Conservation (phyloP, 257 asterid genomes). For the Paraleonurus japonicus region DNA sequence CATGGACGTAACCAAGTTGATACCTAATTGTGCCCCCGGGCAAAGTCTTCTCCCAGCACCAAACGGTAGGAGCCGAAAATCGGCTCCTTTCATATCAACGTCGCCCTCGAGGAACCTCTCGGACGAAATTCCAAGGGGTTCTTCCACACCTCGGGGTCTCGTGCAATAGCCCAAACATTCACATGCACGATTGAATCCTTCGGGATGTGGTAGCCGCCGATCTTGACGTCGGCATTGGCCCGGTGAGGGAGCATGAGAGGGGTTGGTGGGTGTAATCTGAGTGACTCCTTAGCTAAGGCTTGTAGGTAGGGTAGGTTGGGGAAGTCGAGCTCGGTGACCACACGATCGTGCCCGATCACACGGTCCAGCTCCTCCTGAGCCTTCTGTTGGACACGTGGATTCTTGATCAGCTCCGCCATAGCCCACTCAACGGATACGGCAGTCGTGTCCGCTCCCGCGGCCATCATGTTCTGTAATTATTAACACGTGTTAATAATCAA, state of each 20-base stretch:
- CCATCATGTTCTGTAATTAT: background rate
- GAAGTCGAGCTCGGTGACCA: background rate
- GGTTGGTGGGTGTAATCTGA: background rate
- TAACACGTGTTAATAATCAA: too few species aligned
- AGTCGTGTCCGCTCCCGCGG: background rate
- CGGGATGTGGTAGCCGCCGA: background rate
- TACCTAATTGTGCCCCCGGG: slow-evolving; percentile 69
- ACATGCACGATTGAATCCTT: slow-evolving; percentile 25
- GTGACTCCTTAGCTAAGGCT: background rate
- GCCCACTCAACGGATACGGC: background rate
- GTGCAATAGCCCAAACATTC: slow-evolving; percentile 75
- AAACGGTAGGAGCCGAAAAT: slow-evolving; percentile 57
- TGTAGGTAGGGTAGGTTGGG: background rate
- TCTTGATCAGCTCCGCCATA: background rate
- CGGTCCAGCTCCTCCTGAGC: background rate
- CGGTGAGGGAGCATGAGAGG: slow-evolving; percentile 1
- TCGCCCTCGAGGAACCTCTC: slow-evolving; percentile 72
- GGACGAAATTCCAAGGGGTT: slow-evolving; percentile 50
- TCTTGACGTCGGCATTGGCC: background rate
- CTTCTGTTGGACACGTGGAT: background rate
- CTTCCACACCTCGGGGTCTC: slow-evolving; percentile 63
- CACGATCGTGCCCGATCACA: background rate
- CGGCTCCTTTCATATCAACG: slow-evolving; percentile 30
- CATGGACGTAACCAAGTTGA: slow-evolving; percentile 67
- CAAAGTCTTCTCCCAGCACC: slow-evolving; percentile 78